Evolutionary conservation across 116 monocot species (phyloP).

Genomic region (Phalaenopsis hybrid): DNA sequence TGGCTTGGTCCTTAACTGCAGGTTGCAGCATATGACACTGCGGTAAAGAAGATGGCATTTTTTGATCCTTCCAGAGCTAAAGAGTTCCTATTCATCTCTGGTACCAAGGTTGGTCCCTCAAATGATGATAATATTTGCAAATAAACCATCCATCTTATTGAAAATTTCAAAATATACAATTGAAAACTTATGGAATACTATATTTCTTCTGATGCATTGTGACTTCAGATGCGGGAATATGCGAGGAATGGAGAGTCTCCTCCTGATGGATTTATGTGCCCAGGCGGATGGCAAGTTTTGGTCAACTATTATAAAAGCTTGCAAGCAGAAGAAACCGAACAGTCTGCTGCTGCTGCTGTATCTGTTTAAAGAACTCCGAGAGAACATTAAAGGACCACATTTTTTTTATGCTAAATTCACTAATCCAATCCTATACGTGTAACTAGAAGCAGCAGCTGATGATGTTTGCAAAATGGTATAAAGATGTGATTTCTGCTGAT

Average conservation of each 20-base stretch:
- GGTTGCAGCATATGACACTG: constrained; percentile 92
- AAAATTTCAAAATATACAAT: too few relatives aligned
- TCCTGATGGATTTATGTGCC: constrained; percentile 98
- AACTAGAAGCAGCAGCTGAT: not conserved
- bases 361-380: constrained; percentile 16
- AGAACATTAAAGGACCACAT: not conserved
- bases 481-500: not conserved
- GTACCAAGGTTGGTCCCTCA: constrained; percentile 61
- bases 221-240: constrained; percentile 70
- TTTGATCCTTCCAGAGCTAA: constrained; percentile 87
- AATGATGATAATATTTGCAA: not conserved
- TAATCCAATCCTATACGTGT: not conserved
- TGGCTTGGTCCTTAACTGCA: constrained; percentile 7
- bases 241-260: constrained; percentile 86
- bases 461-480: not conserved
- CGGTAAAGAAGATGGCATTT: constrained; percentile 85
- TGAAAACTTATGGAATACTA: too few relatives aligned
- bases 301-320: constrained; percentile 82
- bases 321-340: constrained; percentile 59
- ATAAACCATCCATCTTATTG: not conserved
- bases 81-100: constrained; percentile 97
- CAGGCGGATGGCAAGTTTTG: constrained; percentile 87
- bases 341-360: constrained; percentile 15
- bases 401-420: not conserved
- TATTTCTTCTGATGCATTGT: not conserved